Conservation (phyloP, 768 basidiomycete genomes). For the Hemileccinum impolitum region DNA sequence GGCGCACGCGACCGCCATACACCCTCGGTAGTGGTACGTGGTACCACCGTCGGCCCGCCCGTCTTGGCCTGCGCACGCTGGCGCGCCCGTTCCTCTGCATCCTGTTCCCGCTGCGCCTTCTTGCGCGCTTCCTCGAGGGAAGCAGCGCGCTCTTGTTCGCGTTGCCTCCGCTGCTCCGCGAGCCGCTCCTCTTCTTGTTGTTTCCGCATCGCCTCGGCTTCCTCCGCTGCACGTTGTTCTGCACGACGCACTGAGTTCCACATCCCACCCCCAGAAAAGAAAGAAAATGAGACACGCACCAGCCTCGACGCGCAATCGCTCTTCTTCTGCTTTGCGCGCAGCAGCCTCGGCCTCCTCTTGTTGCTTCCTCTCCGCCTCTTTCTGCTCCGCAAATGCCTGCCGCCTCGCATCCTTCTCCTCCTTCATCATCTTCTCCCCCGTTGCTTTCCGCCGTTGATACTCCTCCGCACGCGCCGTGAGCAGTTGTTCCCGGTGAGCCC, state of each 20-base stretch:
- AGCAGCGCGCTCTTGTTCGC: slow-evolving; percentile 49
- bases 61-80: slow-evolving; percentile 32
- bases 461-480: slow-evolving; percentile 60
- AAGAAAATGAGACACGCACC: slow-evolving; percentile 44
- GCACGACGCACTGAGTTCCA: slow-evolving; percentile 4
- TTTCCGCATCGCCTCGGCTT: slow-evolving; percentile 50
- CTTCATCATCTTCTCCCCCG: slow-evolving; percentile 65
- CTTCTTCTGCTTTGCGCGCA: slow-evolving; percentile 34
- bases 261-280: not conserved
- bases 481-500: slow-evolving; percentile 48
- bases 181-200: slow-evolving; percentile 60
- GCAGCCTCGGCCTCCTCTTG: slow-evolving; percentile 25
- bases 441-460: slow-evolving; percentile 51
- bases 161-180: slow-evolving; percentile 48
- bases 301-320: slow-evolving; percentile 43
- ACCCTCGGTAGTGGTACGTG: slow-evolving; percentile 14
- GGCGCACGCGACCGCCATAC: slow-evolving; percentile 17
- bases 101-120: slow-evolving; percentile 66
- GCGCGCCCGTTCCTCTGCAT: slow-evolving; percentile 50
- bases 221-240: slow-evolving; percentile 60
- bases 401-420: slow-evolving; percentile 80
- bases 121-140: slow-evolving; percentile 53
- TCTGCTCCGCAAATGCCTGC: slow-evolving; percentile 57
- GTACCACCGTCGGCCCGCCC: slow-evolving; percentile 22
- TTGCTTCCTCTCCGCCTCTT: slow-evolving; percentile 39